Conservation (phyloP, 2,329 filamentous ascomycete genomes). For the Sporothrix brasiliensis region DNA sequence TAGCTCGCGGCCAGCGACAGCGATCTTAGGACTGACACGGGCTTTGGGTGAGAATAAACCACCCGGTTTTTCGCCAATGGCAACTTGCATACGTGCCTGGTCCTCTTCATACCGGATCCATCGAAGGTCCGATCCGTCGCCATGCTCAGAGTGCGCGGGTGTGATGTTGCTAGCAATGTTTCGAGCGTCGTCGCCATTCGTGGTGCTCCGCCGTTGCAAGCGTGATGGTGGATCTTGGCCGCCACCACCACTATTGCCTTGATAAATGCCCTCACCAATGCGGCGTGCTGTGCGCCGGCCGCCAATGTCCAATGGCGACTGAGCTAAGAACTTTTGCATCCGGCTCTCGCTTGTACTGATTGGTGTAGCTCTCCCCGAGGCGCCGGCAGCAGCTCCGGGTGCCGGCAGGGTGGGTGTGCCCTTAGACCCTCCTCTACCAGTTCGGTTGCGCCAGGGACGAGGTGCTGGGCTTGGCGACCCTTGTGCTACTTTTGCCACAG, state of each 20-base stretch:
- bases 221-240: neutral
- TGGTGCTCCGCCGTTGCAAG: neutral
- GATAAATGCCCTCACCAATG: conserved; percentile 31
- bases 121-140: conserved; percentile 36
- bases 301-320: conserved; percentile 38
- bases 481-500: conserved; percentile 32
- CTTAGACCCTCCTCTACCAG: conserved; percentile 37
- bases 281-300: conserved; percentile 35
- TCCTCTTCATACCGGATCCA: conserved; percentile 40
- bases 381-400: neutral
- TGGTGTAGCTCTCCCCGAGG: neutral
- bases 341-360: conserved; percentile 34
- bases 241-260: neutral
- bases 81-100: conserved; percentile 37
- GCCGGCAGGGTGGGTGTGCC: conserved; percentile 34
- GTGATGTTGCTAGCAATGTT: conserved; percentile 34
- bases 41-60: conserved; percentile 45
- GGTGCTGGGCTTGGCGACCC: conserved; percentile 58
- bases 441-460: conserved; percentile 47
- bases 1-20: conserved; percentile 44
- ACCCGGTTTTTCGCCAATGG: conserved; percentile 37
- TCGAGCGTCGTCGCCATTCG: conserved; percentile 29
- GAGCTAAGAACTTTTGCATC: conserved; percentile 37
- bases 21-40: conserved; percentile 43
- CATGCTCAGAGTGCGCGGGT: conserved; percentile 3